phyloP scores from a whole-genome alignment of 495 filamentous ascomycete genomes.

The Hyaloscypha bicolor region DNA sequence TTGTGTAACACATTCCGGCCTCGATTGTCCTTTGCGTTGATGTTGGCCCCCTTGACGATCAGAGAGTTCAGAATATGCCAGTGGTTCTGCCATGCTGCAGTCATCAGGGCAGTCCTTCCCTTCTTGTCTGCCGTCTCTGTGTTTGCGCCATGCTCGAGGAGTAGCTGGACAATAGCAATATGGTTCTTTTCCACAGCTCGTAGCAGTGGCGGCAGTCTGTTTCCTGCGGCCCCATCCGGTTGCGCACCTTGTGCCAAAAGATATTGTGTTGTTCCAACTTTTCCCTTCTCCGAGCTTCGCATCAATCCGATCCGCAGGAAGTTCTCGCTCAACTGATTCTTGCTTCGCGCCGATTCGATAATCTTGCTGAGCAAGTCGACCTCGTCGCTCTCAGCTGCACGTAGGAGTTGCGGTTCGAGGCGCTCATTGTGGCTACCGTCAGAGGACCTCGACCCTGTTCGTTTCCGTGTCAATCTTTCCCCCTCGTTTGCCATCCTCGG shows the following conservation, averaged over 20 bases:
- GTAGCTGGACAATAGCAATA: slow-evolving; percentile 37
- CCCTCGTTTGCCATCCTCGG: slow-evolving; percentile 12
- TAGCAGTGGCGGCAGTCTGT: slow-evolving; percentile 48
- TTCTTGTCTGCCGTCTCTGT: slow-evolving; percentile 45
- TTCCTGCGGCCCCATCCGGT: slow-evolving; percentile 42
- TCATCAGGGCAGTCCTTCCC: slow-evolving; percentile 30
- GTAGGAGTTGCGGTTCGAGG: slow-evolving; percentile 55
- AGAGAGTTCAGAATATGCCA: slow-evolving; percentile 29
- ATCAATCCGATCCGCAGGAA: slow-evolving; percentile 54
- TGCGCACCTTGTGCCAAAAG: slow-evolving; percentile 49
- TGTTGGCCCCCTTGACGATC: slow-evolving; percentile 33
- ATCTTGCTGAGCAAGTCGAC: slow-evolving; percentile 40
- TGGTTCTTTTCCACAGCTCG: slow-evolving; percentile 55
- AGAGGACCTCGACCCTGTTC: slow-evolving; percentile 40
- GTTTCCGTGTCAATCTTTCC: slow-evolving; percentile 27
- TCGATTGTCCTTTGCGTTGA: slow-evolving; percentile 34
- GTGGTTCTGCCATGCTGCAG: slow-evolving; percentile 33
- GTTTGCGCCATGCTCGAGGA: slow-evolving; percentile 43
- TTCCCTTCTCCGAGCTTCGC: slow-evolving; percentile 53
- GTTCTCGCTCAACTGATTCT: slow-evolving; percentile 48
- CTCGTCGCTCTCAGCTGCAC: slow-evolving; percentile 50
- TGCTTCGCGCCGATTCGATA: slow-evolving; percentile 43
- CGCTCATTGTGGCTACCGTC: slow-evolving; percentile 49
- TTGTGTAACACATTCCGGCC: slow-evolving; percentile 47
- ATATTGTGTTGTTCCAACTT: slow-evolving; percentile 44